Evolutionary conservation across 306 rosid species (phyloP), one percentile per base, ranked within the genome.

Genomic region (Sechiopsis laciniata): DNA sequence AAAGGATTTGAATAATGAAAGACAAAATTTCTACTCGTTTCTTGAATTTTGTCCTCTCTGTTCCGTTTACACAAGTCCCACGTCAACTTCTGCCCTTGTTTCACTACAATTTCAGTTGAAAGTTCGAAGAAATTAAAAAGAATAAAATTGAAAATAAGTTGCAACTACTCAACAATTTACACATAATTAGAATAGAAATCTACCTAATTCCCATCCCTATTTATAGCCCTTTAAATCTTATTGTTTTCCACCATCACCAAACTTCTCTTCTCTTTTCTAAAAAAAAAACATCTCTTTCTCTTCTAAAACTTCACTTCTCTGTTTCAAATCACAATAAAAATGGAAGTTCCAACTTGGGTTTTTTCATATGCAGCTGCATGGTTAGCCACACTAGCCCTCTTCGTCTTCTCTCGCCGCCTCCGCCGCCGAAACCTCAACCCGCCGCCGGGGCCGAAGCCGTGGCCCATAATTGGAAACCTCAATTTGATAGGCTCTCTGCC

Each of bases 391-490:
- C 37, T 83, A 0, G 82, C 78, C 32, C 72, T 90, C 24, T 15
- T 90, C 84, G 79, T 86, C 79, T 84, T 84, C 85, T 54, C 83
- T 64, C 82, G 37, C 57, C 75, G 14, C n/a, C 82, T 81, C 74
- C 79, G 86, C 19, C 84, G 83, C 73, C 81, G 24, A 7, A 56
- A 62, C 11, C 83, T 83, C 48, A 88, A 87, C 0, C 52, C 87
- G 0, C 91, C 97, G 0, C 96, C 92, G 7, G 97, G 97, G 29
- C 96, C 97, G 72, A 88, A 26, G 29, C 29, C 29, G 29, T 26
- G 29, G 29, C 29, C 29, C 29, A 26, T 26, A 26, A 26, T 26
- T 2, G 29, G 29, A 26, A 26, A 26, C 29, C 29, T 26, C 29
- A 26, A 26, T 26, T 26, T 26, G 29, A 26, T 26, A 26, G 29